A percentile compares a stretch with the other conserved stretches of the same genome.
Evolutionary conservation across 2,329 filamentous ascomycete species (phyloP).

Genomic region (Colletotrichum filicis): DNA sequence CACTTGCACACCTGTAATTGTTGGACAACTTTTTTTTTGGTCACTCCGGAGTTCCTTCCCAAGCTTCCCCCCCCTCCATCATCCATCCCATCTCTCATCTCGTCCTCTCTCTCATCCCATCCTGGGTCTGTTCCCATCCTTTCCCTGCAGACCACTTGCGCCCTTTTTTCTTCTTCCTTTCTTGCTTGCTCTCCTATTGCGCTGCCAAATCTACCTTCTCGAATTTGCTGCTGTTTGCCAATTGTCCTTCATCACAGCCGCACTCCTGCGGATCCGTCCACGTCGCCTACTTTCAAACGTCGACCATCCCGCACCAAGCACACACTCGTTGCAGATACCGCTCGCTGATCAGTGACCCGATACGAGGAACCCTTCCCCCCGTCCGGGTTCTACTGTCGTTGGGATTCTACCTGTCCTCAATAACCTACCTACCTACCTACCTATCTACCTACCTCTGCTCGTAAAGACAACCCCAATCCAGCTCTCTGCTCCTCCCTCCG

Average conservation of each 20-base stretch:
- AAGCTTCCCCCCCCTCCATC: background rate
- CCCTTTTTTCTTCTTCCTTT: background rate
- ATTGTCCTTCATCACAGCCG: background rate
- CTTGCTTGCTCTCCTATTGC: background rate
- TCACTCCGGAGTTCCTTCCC: background rate
- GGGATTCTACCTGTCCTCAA: background rate
- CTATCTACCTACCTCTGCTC: background rate
- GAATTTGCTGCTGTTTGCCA: background rate
- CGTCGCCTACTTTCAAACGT: background rate
- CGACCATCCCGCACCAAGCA: background rate
- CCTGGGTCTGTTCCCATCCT: background rate
- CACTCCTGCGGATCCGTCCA: background rate
- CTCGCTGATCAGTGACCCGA: slow-evolving; percentile 19
- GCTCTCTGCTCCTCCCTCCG: background rate
- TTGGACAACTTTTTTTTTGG: background rate
- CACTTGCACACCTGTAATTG: background rate
- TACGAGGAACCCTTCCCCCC: background rate
- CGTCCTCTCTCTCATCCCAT: background rate
- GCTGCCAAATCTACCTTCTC: background rate
- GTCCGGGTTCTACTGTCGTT: background rate
- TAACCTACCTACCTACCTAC: background rate
- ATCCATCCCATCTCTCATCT: background rate
- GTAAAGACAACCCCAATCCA: background rate
- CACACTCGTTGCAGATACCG: slow-evolving; percentile 9
- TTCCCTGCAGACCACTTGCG: background rate